These are phyloP conservation scores for Raphanus raphanistrum DNA, from an alignment of 345 rosid species.

Conservation along the genomic window DNA sequence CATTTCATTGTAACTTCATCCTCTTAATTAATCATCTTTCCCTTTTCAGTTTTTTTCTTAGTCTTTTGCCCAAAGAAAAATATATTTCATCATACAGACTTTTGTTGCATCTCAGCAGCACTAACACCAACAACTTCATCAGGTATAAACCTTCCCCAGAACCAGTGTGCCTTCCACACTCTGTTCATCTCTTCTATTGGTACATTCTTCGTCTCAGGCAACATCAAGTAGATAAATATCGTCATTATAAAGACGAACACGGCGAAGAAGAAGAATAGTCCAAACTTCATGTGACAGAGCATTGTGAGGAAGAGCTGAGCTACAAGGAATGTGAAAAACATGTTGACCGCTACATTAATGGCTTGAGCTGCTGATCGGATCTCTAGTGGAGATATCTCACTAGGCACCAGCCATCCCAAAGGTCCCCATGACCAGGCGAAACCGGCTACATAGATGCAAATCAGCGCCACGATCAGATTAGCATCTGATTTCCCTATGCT, in stretches of 20 bases:
- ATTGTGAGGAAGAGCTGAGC: constrained; percentile 60
- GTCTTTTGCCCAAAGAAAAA: constrained; percentile 10
- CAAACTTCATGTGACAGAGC: constrained; percentile 60
- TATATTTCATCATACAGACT: constrained; percentile 23
- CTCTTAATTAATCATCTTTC: neutral
- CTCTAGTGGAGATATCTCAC: constrained; percentile 65
- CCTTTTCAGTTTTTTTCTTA: neutral
- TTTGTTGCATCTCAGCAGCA: constrained; percentile 39
- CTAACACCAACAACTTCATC: constrained; percentile 37
- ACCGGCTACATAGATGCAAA: constrained; percentile 52
- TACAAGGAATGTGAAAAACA: constrained; percentile 58
- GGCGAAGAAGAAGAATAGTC: constrained; percentile 55
- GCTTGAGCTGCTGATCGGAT: constrained; percentile 63
- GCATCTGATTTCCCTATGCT: constrained; percentile 41
- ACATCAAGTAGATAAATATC: constrained; percentile 40
- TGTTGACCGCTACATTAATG: constrained; percentile 51
- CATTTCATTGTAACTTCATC: neutral
- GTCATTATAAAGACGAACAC: constrained; percentile 47
- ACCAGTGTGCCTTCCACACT: constrained; percentile 45
- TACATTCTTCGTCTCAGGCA: constrained; percentile 50
- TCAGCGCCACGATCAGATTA: constrained; percentile 34
- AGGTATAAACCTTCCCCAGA: constrained; percentile 43
- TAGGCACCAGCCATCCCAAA: constrained; percentile 64
- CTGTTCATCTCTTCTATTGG: constrained; percentile 45
- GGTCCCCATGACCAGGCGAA: constrained; percentile 82